Evolutionary conservation across 805 yeast species (phyloP).

Genomic region (Candida stauntonica): DNA sequence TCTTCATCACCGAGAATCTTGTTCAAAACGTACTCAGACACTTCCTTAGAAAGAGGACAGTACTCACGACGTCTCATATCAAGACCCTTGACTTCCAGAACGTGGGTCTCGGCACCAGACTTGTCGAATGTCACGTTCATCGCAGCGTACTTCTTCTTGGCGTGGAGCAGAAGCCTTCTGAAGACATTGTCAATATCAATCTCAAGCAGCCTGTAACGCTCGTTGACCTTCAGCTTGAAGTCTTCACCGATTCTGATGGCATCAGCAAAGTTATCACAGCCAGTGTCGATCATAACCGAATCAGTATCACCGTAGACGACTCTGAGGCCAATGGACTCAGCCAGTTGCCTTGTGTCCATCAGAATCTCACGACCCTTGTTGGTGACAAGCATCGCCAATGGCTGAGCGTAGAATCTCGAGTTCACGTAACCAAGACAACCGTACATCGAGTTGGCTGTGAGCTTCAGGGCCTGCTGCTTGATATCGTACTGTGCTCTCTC

Average conservation of each 20-base stretch:
- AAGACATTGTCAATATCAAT: constrained; percentile 94
- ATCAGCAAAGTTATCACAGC: constrained; percentile 59
- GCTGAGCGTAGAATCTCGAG: constrained; percentile 93
- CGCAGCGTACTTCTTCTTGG: constrained; percentile 98
- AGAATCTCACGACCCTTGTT: constrained; percentile 93
- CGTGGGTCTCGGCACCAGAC: constrained; percentile 51
- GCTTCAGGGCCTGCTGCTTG: constrained; percentile 90
- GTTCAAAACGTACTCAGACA: constrained; percentile 70
- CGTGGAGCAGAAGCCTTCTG: constrained; percentile 75
- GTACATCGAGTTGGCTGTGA: constrained; percentile 99
- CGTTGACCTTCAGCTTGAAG: constrained; percentile 83
- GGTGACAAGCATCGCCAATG: constrained; percentile 93
- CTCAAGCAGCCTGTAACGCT: constrained; percentile 79
- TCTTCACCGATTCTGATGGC: constrained; percentile 81
- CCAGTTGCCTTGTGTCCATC: constrained; percentile 87
- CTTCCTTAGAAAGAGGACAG: constrained; percentile 88
- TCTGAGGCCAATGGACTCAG: constrained; percentile 74
- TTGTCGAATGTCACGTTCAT: constrained; percentile 52
- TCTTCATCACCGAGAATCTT: constrained; percentile 69
- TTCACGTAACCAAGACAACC: constrained; percentile 94
- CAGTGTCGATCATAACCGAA: constrained; percentile 97
- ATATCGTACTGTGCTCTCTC: constrained; percentile 87
- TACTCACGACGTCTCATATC: constrained; percentile 97
- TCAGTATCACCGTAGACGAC: constrained; percentile 99
- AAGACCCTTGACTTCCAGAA: constrained; percentile 88